Percentiles rank a stretch among this genome's conserved stretches.
Conservation (phyloP, 352 stramenopile species). For the Blastocystis sp. region DNA sequence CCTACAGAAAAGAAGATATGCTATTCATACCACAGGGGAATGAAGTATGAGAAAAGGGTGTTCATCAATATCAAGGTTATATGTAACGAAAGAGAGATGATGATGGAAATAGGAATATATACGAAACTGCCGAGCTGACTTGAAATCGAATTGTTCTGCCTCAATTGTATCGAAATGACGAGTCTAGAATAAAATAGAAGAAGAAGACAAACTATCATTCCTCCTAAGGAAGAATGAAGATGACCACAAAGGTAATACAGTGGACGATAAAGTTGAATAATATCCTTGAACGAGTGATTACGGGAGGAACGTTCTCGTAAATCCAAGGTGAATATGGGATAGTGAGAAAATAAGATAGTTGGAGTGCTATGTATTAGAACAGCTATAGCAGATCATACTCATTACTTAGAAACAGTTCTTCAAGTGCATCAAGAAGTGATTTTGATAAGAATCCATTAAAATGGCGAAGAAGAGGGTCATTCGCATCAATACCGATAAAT, state of each 20-base stretch:
- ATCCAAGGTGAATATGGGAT: constrained; percentile 57
- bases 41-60: constrained; percentile 28
- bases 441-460: constrained; percentile 34
- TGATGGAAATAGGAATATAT: constrained; percentile 52
- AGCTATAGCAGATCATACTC: background rate
- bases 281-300: background rate
- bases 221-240: constrained; percentile 45
- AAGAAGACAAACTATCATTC: constrained; percentile 22
- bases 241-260: constrained; percentile 57
- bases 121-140: constrained; percentile 38
- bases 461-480: constrained; percentile 39
- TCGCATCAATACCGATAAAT: constrained; percentile 61
- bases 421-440: background rate
- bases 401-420: background rate
- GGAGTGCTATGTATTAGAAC: background rate
- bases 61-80: constrained; percentile 39
- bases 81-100: constrained; percentile 47
- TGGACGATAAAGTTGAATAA: background rate
- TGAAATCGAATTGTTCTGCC: constrained; percentile 55
- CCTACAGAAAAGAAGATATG: background rate
- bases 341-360: constrained; percentile 53
- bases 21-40: background rate
- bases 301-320: background rate
- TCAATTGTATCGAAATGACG: constrained; percentile 52
- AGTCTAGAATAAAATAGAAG: background rate